These are phyloP conservation scores for Epichloe aotearoae DNA, from an alignment of 2,329 filamentous ascomycete genomes.

Conservation along the genomic window DNA sequence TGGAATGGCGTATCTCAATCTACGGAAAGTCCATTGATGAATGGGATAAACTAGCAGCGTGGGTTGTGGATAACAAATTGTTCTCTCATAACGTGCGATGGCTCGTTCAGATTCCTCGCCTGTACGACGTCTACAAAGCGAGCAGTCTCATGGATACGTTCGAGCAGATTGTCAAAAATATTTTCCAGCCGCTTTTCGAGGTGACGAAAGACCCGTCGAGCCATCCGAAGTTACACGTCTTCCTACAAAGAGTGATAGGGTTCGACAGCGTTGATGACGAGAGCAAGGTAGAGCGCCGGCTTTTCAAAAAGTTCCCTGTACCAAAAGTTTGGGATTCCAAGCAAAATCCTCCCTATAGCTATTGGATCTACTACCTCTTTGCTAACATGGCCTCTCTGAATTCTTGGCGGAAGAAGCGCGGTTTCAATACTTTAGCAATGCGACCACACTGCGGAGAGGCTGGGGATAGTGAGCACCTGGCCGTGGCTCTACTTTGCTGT, in stretches of 20 bases:
- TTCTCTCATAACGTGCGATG: conserved; percentile 97
- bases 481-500: conserved; percentile 79
- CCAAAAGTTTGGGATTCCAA: conserved; percentile 80
- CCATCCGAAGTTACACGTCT: conserved; percentile 88
- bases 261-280: conserved; percentile 98
- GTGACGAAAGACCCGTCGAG: conserved; percentile 76
- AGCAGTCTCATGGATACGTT: conserved; percentile 77
- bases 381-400: conserved; percentile 91
- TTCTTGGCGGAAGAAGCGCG: conserved; percentile 75
- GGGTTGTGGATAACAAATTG: conserved; percentile 96
- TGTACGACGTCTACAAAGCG: conserved; percentile 93
- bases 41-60: conserved; percentile 94
- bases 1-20: conserved; percentile 96
- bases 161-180: conserved; percentile 78
- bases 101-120: conserved; percentile 86
- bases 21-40: conserved; percentile 87
- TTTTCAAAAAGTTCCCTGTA: conserved; percentile 92
- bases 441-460: conserved; percentile 94
- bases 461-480: conserved; percentile 90
- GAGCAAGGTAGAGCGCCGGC: conserved; percentile 84
- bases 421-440: conserved; percentile 90
- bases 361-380: conserved; percentile 97
- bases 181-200: conserved; percentile 90
- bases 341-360: conserved; percentile 95
- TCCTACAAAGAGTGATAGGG: conserved; percentile 87